Evolutionary conservation across 2,329 filamentous ascomycete species (phyloP).

Genomic region (Alternaria rosae): DNA sequence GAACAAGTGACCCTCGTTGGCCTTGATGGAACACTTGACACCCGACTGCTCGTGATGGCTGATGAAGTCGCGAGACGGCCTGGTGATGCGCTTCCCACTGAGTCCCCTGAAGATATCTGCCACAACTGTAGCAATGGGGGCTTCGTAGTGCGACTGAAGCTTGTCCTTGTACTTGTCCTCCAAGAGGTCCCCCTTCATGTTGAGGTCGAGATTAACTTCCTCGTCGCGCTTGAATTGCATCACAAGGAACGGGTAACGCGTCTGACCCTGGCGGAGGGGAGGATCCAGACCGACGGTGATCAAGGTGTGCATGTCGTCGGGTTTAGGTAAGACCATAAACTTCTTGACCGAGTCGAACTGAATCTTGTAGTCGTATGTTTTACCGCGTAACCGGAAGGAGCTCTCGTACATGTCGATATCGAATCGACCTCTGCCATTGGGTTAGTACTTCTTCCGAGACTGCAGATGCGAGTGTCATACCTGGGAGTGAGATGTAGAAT

Average conservation of each 20-base stretch:
- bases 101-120: slow-evolving; percentile 95
- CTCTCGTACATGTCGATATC: slow-evolving; percentile 99
- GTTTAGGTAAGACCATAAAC: slow-evolving; percentile 97
- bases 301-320: slow-evolving; percentile 95
- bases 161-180: slow-evolving; percentile 89
- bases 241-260: slow-evolving; percentile 95
- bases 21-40: slow-evolving; percentile 99
- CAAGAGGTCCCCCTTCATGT: slow-evolving; percentile 90
- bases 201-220: slow-evolving; percentile 94
- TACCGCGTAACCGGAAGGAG: slow-evolving; percentile 95
- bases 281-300: slow-evolving; percentile 95
- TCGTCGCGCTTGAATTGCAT: slow-evolving; percentile 99
- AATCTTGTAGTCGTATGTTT: slow-evolving; percentile 99
- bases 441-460: slow-evolving; percentile 1
- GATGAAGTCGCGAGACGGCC: slow-evolving; percentile 91
- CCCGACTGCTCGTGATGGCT: slow-evolving; percentile 93
- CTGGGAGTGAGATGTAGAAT: slow-evolving; percentile 95
- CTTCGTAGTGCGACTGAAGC: slow-evolving; percentile 85
- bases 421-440: slow-evolving; percentile 82
- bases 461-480: slow-evolving; percentile 56
- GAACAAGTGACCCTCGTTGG: slow-evolving; percentile 96
- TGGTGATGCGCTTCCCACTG: slow-evolving; percentile 92
- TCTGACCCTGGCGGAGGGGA: slow-evolving; percentile 94
- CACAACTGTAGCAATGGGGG: slow-evolving; percentile 87
- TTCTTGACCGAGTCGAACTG: slow-evolving; percentile 98